A percentile compares a stretch with the other conserved stretches of the same genome.
Conservation (phyloP, 148 eudicot genomes). For the Rhododendron ovatum region DNA sequence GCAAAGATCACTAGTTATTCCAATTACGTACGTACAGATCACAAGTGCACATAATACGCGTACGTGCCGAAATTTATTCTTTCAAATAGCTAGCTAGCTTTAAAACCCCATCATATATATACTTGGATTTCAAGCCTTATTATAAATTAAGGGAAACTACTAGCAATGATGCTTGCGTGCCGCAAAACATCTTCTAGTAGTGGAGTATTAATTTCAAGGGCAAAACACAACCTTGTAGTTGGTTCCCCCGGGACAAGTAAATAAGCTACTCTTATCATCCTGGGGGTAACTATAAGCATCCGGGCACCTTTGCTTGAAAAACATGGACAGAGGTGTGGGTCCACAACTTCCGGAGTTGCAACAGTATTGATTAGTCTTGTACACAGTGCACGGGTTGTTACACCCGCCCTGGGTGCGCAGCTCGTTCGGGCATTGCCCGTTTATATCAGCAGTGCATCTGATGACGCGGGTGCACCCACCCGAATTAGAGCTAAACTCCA, state of each 20-base stretch:
- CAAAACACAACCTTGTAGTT: conserved; percentile 37
- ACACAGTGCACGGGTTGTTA: conserved; percentile 44
- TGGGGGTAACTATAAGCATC: conserved; percentile 34
- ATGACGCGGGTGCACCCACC: conserved; percentile 16
- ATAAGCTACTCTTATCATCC: conserved; percentile 39
- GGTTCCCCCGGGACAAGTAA: conserved; percentile 39
- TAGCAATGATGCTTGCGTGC: neutral
- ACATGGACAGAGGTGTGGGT: conserved; percentile 29
- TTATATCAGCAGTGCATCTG: conserved; percentile 1
- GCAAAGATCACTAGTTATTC: neutral
- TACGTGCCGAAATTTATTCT: neutral
- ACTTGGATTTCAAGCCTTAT: neutral
- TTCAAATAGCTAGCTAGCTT: neutral
- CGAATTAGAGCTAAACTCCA: conserved; percentile 22
- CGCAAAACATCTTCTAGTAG: neutral
- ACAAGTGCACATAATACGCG: neutral
- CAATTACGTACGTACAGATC: neutral
- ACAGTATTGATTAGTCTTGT: conserved; percentile 34
- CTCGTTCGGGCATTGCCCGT: conserved; percentile 29
- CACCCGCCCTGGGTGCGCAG: conserved; percentile 29
- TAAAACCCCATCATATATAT: neutral
- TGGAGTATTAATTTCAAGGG: conserved; percentile 14
- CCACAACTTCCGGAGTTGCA: conserved; percentile 24
- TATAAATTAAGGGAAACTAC: neutral
- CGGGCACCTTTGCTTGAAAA: conserved; percentile 38